Conservation (phyloP, 257 asterid species). For the Solanum megistacrolobum region DNA sequence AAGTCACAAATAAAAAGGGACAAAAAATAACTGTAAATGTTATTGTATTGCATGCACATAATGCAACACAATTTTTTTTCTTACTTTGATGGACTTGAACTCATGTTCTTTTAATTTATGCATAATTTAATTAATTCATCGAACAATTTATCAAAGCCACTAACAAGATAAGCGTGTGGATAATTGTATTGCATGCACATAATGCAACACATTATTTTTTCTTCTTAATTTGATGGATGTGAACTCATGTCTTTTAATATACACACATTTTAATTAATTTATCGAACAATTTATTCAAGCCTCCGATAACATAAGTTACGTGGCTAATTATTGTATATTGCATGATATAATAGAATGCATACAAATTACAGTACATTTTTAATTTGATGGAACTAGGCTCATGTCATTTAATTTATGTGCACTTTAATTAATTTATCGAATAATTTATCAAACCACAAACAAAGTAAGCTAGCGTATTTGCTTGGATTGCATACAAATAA, state of each 20-base stretch:
- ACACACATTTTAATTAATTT: background rate
- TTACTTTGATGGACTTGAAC: background rate
- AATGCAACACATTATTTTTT: background rate
- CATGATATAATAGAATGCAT: background rate
- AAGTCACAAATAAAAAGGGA: background rate
- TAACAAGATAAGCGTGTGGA: background rate
- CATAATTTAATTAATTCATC: background rate
- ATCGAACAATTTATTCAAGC: background rate
- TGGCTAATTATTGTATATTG: background rate
- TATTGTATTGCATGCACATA: background rate
- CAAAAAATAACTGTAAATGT: background rate
- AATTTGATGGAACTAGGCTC: background rate
- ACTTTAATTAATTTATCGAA: background rate
- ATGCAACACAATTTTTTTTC: background rate
- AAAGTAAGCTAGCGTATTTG: background rate
- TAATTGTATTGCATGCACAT: background rate
- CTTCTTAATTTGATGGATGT: background rate
- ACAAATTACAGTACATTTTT: background rate
- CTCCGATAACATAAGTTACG: background rate
- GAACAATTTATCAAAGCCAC: background rate
- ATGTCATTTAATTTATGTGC: background rate
- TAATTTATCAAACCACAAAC: background rate
- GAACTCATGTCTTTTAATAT: background rate
- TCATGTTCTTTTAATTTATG: background rate
- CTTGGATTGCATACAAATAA: background rate